Percentiles rank a stretch among this genome's conserved stretches.
Conservation (phyloP, 495 filamentous ascomycete genomes). For the Aspergillus incahuasiensis region DNA sequence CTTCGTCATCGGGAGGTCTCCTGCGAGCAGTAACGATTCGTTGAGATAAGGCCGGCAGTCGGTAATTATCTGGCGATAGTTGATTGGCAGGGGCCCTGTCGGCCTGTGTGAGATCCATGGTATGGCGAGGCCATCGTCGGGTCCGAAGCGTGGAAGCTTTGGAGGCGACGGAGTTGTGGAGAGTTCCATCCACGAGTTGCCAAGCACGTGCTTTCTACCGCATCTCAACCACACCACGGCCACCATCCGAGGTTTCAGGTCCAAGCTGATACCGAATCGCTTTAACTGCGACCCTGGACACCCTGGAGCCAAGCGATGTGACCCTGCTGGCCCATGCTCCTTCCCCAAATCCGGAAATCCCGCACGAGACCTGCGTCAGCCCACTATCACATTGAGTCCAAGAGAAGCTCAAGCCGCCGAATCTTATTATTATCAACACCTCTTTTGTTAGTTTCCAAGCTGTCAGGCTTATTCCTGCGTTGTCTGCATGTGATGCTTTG, state of each 20-base stretch:
- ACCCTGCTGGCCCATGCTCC: background rate
- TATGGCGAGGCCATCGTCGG: background rate
- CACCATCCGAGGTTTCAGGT: background rate
- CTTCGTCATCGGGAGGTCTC: background rate
- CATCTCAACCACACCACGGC: background rate
- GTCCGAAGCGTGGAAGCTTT: background rate
- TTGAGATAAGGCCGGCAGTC: background rate
- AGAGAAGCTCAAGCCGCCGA: conserved; percentile 2
- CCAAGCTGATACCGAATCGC: background rate
- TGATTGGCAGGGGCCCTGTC: background rate
- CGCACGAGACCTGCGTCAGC: conserved; percentile 6
- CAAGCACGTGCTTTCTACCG: background rate
- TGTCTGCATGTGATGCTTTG: too few species aligned
- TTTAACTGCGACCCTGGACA: background rate
- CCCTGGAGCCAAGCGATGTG: background rate
- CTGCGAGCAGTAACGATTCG: background rate
- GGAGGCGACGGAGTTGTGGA: background rate
- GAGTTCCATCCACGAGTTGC: too few species aligned
- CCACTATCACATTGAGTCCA: background rate
- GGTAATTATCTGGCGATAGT: background rate
- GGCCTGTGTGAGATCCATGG: background rate
- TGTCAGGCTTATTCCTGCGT: too few species aligned
- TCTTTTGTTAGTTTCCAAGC: too few species aligned
- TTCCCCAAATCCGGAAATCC: conserved; percentile 2
- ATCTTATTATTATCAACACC: too few species aligned